Evolutionary conservation across 1,139 yeast species (phyloP), one percentile per base, ranked within the genome.

Genomic region (Yamadazyma sp.): DNA sequence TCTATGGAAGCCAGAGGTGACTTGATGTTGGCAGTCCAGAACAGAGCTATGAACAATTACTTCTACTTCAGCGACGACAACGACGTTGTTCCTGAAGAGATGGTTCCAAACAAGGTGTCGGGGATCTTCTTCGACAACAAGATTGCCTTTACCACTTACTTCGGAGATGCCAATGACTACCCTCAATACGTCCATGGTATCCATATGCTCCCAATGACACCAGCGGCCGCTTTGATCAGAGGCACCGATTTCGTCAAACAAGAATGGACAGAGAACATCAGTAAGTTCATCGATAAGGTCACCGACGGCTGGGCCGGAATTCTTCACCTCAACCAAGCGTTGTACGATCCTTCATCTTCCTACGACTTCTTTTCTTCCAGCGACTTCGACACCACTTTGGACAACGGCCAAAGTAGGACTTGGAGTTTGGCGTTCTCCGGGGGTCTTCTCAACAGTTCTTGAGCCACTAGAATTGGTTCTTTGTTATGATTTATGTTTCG

Each of bases 181-280:
- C 69, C 74, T 11, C 92, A 91, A 61, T 92, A 85, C 60, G 89
- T 92, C 40, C 98, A 91, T 55, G 96, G 97, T 57, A 91, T 92
- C 47, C 98, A 92, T 59, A 92, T 94, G 83, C 73, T 92, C 20
- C 67, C 98, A 17, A 69, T 87, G 35, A 88, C 96, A 0, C 92
- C 97, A 0, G 80, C 87, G 12, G 83, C 96, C 12, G 81, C 94
- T 0, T 81, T 75, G 46, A 74, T 89, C 33, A 77, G 98, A 59
- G 69, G 73, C 5, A 77, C 89, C 1, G 62, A 69, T 1, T 92
- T 81, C 61, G 95, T 84, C 14, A 54, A 69, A 49, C 81, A 89
- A 62, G 98, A 92, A 65, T 92, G 96, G 97, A 68, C 71, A 12
- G 68, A 71, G 41, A 66, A 66, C 50, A 59, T 86, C 17, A 60